phyloP scores from a whole-genome alignment of 1,139 yeast species.

The Magnusiomyces sp. region DNA sequence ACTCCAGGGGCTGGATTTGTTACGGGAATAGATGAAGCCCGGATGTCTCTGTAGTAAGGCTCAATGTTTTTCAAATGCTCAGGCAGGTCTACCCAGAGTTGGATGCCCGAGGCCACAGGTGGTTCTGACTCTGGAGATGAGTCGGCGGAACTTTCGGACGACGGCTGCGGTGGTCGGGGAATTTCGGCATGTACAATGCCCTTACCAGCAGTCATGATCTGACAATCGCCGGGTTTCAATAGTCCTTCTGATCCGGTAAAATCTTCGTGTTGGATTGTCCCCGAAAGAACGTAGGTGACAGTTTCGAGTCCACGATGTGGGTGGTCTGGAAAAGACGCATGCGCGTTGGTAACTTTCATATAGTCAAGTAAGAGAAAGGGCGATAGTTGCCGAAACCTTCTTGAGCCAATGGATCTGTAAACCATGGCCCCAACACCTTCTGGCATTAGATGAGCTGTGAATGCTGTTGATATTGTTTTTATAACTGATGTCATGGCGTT shows the following conservation, averaged over 20 bases:
- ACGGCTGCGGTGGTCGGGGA: slow-evolving; percentile 34
- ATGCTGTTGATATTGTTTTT: slow-evolving; percentile 50
- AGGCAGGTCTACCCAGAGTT: slow-evolving; percentile 84
- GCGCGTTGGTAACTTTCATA: slow-evolving; percentile 53
- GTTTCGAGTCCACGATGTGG: slow-evolving; percentile 85
- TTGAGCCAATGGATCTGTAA: slow-evolving; percentile 66
- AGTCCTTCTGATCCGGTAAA: slow-evolving; percentile 71
- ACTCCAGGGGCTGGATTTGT: slow-evolving; percentile 57
- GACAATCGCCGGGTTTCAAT: slow-evolving; percentile 67
- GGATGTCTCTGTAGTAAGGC: slow-evolving; percentile 72
- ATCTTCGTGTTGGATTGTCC: slow-evolving; percentile 80
- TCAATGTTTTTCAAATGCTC: slow-evolving; percentile 51
- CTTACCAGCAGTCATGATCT: slow-evolving; percentile 82
- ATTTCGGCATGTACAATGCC: slow-evolving; percentile 77
- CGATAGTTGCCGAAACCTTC: slow-evolving; percentile 54
- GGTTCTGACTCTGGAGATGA: background rate
- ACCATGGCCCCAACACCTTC: slow-evolving; percentile 86
- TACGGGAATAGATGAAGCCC: slow-evolving; percentile 60
- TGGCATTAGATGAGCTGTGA: slow-evolving; percentile 59
- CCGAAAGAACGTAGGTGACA: slow-evolving; percentile 56
- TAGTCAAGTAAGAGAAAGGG: slow-evolving; percentile 79
- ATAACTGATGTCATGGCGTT: background rate
- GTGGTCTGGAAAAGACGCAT: slow-evolving; percentile 62
- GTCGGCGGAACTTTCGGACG: background rate
- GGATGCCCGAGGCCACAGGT: slow-evolving; percentile 50